Evolutionary conservation across 2,329 filamentous ascomycete genomes (phyloP), one percentile per base, ranked within the genome.

Genomic region (Calonectria hawksworthii): DNA sequence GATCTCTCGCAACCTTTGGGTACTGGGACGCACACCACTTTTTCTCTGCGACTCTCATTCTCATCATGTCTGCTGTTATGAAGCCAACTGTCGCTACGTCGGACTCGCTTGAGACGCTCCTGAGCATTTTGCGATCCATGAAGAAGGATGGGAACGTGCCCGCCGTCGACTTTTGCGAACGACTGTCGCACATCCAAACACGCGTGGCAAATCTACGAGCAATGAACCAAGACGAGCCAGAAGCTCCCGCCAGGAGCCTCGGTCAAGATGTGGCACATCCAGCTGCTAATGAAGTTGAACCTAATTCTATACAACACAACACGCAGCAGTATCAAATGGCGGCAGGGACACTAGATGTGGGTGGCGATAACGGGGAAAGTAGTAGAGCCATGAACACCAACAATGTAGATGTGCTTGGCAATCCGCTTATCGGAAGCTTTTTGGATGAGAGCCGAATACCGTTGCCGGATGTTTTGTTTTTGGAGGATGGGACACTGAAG

Each of bases 21-120:
- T 91, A 90, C 79, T 89, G 91, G 84, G 90, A 91, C 73, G 87
- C 88, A 21, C 90, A 91, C 74, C 89, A 91, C 77, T 86, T 87
- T 30, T 90, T 91, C 77, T 90, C 88, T 0, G 89, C 89, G 1
- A 86, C 89, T 14, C 86, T 91, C 14, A 85, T 91, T 2, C 85
- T 91, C 7, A 87, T 91, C 30, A 89, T 91, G 87, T 83, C 82
- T 13, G 82, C 82, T 0, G 80, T 83, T 0, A 83, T 82, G 75
- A 82, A 82, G 14, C 82, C 82, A 0, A 78, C 77, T 0, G 76
- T 78, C 0, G 73, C 78, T 4, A 81, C 78, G 5, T 82, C 82
- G 0, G 82, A 83, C 18, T 79, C 81, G 10, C 69, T 83, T 0
- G 81, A 83, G 54, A 83, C 82, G 0, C 21, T 83, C 0, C 30